Conservation (phyloP, 2,329 filamentous ascomycete genomes). For the Trichoderma guizhouense region DNA sequence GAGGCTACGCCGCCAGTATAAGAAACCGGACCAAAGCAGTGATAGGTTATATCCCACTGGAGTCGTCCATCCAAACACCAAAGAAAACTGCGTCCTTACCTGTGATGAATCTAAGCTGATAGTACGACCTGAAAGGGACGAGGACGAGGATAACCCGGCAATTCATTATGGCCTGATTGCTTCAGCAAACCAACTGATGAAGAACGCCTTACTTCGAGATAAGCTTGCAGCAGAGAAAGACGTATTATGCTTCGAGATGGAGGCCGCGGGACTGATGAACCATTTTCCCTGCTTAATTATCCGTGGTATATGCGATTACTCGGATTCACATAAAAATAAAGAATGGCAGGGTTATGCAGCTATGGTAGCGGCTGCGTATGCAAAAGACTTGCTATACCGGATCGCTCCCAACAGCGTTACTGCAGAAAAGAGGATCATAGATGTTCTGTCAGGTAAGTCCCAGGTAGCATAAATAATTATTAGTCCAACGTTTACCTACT, state of each 20-base stretch:
- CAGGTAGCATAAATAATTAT: accelerated
- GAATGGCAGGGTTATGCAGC: background rate
- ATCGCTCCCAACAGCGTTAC: background rate
- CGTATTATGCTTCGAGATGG: background rate
- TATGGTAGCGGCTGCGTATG: background rate
- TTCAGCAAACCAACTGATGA: background rate
- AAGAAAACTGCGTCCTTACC: background rate
- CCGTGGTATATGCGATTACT: background rate
- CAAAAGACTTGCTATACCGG: background rate
- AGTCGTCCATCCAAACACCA: background rate
- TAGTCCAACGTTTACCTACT: background rate
- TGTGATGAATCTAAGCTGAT: background rate
- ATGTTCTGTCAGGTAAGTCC: background rate
- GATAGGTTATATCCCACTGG: background rate
- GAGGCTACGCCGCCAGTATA: background rate
- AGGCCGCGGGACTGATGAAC: background rate
- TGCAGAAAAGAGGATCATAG: background rate
- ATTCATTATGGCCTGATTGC: background rate
- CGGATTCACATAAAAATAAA: background rate
- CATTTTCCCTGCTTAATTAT: background rate
- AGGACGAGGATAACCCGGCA: background rate
- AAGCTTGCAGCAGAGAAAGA: background rate
- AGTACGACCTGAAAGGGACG: background rate
- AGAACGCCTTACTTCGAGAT: background rate
- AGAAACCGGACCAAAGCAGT: background rate